A percentile compares a stretch with the other conserved stretches of the same genome.
Evolutionary conservation across 345 rosid species (phyloP).

Genomic region (Citrus reticulata): DNA sequence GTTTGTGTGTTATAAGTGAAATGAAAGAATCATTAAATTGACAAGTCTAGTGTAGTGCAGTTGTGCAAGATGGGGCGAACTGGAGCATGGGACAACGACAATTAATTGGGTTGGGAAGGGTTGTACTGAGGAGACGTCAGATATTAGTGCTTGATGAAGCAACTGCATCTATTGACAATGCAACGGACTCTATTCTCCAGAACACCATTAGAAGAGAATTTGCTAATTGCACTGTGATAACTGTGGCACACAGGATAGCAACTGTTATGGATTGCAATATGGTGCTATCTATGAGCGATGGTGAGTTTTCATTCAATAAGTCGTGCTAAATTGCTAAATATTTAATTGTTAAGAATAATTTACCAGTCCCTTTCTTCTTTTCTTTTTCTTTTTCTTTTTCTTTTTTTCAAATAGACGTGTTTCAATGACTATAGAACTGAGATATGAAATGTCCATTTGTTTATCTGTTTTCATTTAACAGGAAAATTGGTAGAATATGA

Average conservation of each 20-base stretch:
- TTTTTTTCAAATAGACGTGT: no score
- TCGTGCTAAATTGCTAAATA: no score
- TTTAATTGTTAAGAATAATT: background rate
- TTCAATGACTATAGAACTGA: background rate
- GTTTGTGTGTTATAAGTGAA: no score
- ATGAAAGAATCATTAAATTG: no score
- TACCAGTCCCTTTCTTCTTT: no score
- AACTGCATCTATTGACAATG: background rate
- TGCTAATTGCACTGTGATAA: background rate
- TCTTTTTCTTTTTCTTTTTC: no score
- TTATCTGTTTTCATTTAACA: no score
- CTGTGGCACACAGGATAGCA: background rate
- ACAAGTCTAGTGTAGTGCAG: background rate
- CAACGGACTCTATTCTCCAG: background rate
- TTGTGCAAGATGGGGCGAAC: background rate
- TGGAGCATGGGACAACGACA: background rate
- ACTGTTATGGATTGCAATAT: background rate
- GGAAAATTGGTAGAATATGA: slow-evolving; percentile 35
- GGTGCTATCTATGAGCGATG: background rate
- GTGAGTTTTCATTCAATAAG: background rate
- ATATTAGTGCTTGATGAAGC: background rate
- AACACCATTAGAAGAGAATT: background rate
- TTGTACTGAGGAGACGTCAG: background rate
- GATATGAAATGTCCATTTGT: no score
- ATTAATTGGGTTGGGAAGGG: background rate